Conservation (phyloP, 805 yeast species). For the Danielozyma ontarioensis region DNA sequence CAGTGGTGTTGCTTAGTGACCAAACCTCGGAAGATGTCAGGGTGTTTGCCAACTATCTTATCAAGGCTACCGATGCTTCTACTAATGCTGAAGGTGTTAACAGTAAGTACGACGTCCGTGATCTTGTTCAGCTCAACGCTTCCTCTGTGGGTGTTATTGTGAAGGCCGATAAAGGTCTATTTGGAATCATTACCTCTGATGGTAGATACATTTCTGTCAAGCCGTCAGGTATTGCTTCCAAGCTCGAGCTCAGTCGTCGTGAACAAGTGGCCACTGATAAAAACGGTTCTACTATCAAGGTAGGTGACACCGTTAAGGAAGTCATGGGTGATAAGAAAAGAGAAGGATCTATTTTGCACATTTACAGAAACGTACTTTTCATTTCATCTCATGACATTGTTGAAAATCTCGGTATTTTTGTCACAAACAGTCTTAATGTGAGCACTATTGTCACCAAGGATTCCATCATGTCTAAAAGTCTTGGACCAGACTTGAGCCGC, state of each 20-base stretch:
- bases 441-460: constrained; percentile 83
- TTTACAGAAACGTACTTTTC: constrained; percentile 75
- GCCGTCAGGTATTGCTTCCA: constrained; percentile 79
- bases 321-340: constrained; percentile 66
- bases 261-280: constrained; percentile 83
- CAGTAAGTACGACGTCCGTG: constrained; percentile 82
- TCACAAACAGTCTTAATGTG: constrained; percentile 67
- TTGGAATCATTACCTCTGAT: constrained; percentile 74
- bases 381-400: constrained; percentile 71
- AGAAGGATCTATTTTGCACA: constrained; percentile 83
- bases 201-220: constrained; percentile 68
- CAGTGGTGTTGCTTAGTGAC: constrained; percentile 85
- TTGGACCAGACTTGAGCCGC: constrained; percentile 64
- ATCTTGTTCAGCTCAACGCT: constrained; percentile 82
- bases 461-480: constrained; percentile 50
- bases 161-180: constrained; percentile 82
- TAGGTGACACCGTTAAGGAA: constrained; percentile 93
- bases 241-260: constrained; percentile 57
- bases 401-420: constrained; percentile 91
- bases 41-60: constrained; percentile 86
- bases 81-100: constrained; percentile 49
- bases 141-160: constrained; percentile 85
- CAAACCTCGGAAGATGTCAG: constrained; percentile 84
- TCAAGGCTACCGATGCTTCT: constrained; percentile 86
- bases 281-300: constrained; percentile 75